Conservation (phyloP, 2,329 filamentous ascomycete species). For the Pestalotiopsis sp. region DNA sequence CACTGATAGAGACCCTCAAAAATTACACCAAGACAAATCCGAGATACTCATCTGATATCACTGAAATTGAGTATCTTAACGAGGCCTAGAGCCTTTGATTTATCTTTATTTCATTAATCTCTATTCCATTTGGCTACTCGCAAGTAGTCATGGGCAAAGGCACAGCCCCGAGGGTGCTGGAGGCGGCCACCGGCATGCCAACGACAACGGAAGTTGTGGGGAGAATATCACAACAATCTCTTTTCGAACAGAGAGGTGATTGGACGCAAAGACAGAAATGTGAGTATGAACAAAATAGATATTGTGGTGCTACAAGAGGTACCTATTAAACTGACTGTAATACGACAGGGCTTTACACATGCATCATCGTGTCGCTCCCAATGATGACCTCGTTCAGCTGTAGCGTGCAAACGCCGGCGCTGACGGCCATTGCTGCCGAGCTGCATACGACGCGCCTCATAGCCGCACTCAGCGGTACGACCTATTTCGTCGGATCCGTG, state of each 20-base stretch:
- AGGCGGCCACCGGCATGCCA: not conserved
- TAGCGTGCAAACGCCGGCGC: not conserved
- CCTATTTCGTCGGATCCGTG: conserved; percentile 1
- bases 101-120: not conserved
- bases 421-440: not conserved
- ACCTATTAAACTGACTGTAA: not conserved
- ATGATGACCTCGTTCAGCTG: not conserved
- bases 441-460: not conserved
- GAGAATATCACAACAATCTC: not conserved
- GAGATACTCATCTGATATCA: no score
- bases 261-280: not conserved
- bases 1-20: no score
- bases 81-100: no score
- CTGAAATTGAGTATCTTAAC: no score
- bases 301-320: not conserved
- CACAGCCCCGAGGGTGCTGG: not conserved
- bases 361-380: not conserved
- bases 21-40: no score
- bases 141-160: not conserved
- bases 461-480: not conserved
- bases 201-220: not conserved
- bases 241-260: not conserved
- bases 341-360: not conserved
- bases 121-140: not conserved
- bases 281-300: not conserved